These are phyloP conservation scores for Thielaviopsis musarum DNA, from an alignment of 2,329 filamentous ascomycete species.

Conservation along the genomic window DNA sequence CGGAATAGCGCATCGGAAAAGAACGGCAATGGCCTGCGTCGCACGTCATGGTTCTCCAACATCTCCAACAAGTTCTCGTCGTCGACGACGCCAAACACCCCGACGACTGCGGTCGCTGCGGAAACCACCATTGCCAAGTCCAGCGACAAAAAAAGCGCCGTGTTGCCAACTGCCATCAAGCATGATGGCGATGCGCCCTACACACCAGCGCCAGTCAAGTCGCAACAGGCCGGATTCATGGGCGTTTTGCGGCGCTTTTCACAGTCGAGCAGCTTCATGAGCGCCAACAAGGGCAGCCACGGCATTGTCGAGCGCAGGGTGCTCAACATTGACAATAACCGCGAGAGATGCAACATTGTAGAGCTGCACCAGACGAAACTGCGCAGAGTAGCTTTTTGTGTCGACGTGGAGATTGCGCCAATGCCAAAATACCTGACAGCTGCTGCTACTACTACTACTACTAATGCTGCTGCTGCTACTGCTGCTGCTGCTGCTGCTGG, in stretches of 20 bases:
- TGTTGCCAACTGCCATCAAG: conserved; percentile 38
- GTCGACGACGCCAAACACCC: conserved; percentile 19
- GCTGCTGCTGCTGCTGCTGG: neutral
- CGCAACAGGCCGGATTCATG: conserved; percentile 53
- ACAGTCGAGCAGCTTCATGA: conserved; percentile 37
- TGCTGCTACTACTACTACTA: conserved; percentile 27
- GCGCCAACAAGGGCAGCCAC: conserved; percentile 32
- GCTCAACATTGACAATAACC: conserved; percentile 67
- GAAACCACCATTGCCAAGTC: conserved; percentile 18
- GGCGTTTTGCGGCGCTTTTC: conserved; percentile 71
- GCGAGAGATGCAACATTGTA: conserved; percentile 61
- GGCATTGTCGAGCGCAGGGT: conserved; percentile 64
- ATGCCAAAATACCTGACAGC: conserved; percentile 49
- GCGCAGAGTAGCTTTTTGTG: conserved; percentile 80
- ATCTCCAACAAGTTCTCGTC: conserved; percentile 85
- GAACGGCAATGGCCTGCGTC: conserved; percentile 20
- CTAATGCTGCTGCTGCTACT: neutral
- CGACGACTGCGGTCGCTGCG: conserved; percentile 12
- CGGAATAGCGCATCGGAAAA: conserved; percentile 7
- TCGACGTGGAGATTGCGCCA: conserved; percentile 92
- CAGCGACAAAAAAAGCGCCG: conserved; percentile 34
- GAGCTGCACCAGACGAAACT: conserved; percentile 71
- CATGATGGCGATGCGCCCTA: conserved; percentile 48
- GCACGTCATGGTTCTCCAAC: conserved; percentile 79
- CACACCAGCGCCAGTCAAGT: conserved; percentile 57